These are phyloP conservation scores for Phyllosticta ampelicida DNA, from an alignment of 2,329 filamentous ascomycete species.

Conservation along the genomic window DNA sequence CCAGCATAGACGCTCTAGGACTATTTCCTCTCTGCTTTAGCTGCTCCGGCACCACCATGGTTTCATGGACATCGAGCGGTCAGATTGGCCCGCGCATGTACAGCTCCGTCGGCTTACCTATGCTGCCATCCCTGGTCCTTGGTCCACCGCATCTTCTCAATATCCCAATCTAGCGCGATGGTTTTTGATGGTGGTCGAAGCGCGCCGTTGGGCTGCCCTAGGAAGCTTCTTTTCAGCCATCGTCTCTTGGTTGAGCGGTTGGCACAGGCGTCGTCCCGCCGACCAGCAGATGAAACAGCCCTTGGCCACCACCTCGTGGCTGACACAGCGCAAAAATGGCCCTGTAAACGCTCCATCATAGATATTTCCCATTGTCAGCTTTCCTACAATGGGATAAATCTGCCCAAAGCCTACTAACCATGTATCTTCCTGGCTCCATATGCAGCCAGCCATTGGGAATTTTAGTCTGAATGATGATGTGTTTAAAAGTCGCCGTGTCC, in stretches of 20 bases:
- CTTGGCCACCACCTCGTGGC: not conserved
- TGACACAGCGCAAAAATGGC: too few species aligned
- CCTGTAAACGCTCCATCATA: not conserved
- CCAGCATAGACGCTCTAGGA: not conserved
- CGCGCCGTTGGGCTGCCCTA: not conserved
- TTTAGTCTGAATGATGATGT: not conserved
- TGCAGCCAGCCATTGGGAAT: not conserved
- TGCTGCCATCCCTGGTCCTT: not conserved
- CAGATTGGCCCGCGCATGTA: not conserved
- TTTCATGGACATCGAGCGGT: not conserved
- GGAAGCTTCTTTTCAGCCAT: not conserved
- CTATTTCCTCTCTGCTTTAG: not conserved
- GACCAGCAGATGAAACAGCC: not conserved
- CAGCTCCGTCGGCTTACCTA: not conserved
- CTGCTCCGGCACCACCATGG: not conserved
- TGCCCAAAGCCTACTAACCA: not conserved
- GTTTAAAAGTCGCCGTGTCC: not conserved
- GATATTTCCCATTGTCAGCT: not conserved
- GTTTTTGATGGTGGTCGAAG: not conserved
- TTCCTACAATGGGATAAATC: not conserved
- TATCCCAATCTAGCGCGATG: not conserved
- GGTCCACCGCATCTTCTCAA: not conserved
- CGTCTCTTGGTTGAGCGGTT: not conserved
- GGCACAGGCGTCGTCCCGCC: not conserved
- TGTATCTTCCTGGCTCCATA: not conserved